These are phyloP conservation scores for Phytophthora quininea DNA, from an alignment of 352 stramenopile genomes.

Conservation along the genomic window DNA sequence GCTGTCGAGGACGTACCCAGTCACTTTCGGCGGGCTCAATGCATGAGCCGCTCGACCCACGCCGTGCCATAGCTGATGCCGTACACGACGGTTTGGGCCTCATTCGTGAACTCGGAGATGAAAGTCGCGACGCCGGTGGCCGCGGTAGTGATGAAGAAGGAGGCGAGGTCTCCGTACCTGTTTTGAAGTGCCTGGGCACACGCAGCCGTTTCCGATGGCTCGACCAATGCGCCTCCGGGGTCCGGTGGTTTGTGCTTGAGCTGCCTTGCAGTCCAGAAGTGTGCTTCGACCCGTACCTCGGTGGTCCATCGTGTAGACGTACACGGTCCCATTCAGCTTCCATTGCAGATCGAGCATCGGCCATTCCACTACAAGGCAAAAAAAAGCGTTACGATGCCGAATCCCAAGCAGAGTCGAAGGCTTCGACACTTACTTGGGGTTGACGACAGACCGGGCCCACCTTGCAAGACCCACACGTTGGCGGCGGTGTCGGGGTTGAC, in stretches of 20 bases:
- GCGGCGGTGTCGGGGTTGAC: slow-evolving; percentile 18
- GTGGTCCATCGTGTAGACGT: slow-evolving; percentile 66
- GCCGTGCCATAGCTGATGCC: slow-evolving; percentile 55
- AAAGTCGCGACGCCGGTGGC: slow-evolving; percentile 43
- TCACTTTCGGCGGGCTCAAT: slow-evolving; percentile 46
- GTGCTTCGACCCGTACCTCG: slow-evolving; percentile 54
- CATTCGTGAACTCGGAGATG: slow-evolving; percentile 36
- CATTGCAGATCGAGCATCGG: slow-evolving; percentile 40
- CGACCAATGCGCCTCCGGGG: slow-evolving; percentile 38
- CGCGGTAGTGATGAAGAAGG: slow-evolving; percentile 56
- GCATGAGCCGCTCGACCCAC: slow-evolving; percentile 57
- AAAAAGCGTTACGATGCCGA: background rate
- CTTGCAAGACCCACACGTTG: slow-evolving; percentile 58
- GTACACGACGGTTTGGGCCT: slow-evolving; percentile 38
- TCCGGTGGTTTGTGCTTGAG: slow-evolving; percentile 39
- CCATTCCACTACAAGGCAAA: slow-evolving; percentile 34
- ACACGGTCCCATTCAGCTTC: slow-evolving; percentile 37
- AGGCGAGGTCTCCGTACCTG: slow-evolving; percentile 49
- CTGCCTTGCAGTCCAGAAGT: slow-evolving; percentile 44
- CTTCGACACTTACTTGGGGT: slow-evolving; percentile 29
- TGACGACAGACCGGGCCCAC: slow-evolving; percentile 38
- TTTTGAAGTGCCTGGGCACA: slow-evolving; percentile 47
- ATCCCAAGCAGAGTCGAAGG: background rate
- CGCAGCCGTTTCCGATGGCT: slow-evolving; percentile 29
- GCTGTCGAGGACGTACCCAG: slow-evolving; percentile 57